Conservation (phyloP, 2,329 filamentous ascomycete species). For the Venturia pyrina region DNA sequence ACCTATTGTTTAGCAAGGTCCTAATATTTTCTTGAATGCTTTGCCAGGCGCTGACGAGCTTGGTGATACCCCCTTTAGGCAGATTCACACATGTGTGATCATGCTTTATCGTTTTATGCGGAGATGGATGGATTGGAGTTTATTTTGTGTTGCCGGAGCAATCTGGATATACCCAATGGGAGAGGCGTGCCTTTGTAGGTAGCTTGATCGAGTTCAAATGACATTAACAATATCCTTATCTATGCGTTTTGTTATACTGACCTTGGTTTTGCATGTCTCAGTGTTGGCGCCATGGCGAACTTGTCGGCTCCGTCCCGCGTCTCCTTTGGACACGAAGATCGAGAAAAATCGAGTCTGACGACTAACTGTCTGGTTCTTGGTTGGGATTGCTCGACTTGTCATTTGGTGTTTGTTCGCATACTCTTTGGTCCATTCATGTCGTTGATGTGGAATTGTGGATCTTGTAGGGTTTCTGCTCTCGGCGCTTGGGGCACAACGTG, state of each 20-base stretch:
- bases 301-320: too few species aligned
- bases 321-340: too few species aligned
- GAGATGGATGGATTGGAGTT: conserved; percentile 2
- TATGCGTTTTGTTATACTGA: background rate
- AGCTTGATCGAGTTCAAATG: background rate
- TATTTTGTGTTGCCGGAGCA: conserved; percentile 3
- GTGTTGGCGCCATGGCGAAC: too few species aligned
- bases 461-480: background rate
- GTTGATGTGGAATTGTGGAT: too few species aligned
- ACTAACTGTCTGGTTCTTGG: too few species aligned
- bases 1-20: background rate
- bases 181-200: background rate
- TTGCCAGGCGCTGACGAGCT: conserved; percentile 2
- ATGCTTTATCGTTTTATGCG: conserved; percentile 3
- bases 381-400: too few species aligned
- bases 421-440: too few species aligned
- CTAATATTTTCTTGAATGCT: background rate
- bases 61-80: conserved; percentile 7
- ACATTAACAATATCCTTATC: background rate
- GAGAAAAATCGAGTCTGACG: too few species aligned
- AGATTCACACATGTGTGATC: conserved; percentile 2
- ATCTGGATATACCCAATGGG: conserved; percentile 6
- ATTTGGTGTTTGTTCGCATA: too few species aligned
- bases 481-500: background rate
- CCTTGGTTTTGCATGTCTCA: too few species aligned